Base-by-base conservation (phyloP, 805 yeast species). In the Candida silvatica region DNA sequence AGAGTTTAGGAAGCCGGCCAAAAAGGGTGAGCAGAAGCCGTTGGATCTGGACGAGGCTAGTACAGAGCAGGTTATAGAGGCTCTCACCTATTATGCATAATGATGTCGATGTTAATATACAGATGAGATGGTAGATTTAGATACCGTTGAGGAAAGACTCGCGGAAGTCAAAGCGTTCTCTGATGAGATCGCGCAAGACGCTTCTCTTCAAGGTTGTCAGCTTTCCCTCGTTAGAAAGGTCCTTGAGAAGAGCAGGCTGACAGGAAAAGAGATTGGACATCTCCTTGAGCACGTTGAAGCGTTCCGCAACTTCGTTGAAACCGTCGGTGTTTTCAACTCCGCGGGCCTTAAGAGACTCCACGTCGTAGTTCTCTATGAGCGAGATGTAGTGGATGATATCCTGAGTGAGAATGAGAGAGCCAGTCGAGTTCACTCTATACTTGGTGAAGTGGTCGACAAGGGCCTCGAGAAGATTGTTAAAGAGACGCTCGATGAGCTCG, bases 251-350 rank as follows among this genome's bases (percentile, higher is more conserved):
- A 38, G 82, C 82, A 2, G 90, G 81, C 50, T 83, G 92, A 14
- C 85, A 94, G 0, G 94, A 80, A 54, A 79, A 88, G 39, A 88
- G 61, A 48, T 84, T 85, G 22, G 90, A 86, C 41, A 88, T 71
- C 45, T 87, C 95, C 51, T 86, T 73, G 42, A 88, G 60, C 9
- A 85, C 41, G 25, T 38, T 37, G 31, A 49, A 54, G 4, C 45
- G 45, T 8, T 43, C 67, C 34, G 74, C 75, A 59, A 83, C 80
- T 38, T 70, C 69, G 14, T 28, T 16, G 14, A 18, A 14, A 20
- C 12, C 23, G 5, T 20, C 24, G 8, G 23, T 12, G 5, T 14
- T 12, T 11, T 4, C 76, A 12, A 32, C 6, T 11, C 34, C 34
- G 12, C 19, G 24, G 17, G 15, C 26, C 24, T 32, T 23, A 7